These are phyloP conservation scores for Microascus cirrosus DNA, from an alignment of 2,329 filamentous ascomycete species.

Conservation along the genomic window DNA sequence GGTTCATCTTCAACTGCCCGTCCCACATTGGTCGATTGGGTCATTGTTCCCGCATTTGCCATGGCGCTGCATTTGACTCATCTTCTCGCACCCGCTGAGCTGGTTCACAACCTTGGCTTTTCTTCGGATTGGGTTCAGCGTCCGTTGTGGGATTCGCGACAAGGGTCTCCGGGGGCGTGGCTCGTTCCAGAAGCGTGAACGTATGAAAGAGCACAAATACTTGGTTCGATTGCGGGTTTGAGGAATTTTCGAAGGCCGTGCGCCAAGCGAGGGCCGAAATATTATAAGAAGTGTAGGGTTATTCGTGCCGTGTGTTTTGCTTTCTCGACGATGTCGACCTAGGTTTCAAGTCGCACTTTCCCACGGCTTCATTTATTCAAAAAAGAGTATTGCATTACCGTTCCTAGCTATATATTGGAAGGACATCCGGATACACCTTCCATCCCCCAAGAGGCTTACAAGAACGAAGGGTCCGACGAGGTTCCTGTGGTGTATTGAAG, in stretches of 20 bases:
- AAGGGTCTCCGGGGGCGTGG: background rate
- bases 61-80: background rate
- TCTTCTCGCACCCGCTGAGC: background rate
- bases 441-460: background rate
- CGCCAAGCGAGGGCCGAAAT: background rate
- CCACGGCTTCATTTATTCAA: background rate
- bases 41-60: background rate
- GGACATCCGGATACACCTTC: background rate
- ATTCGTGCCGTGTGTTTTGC: background rate
- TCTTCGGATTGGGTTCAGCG: background rate
- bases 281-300: background rate
- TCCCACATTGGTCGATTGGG: background rate
- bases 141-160: background rate
- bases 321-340: background rate
- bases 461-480: background rate
- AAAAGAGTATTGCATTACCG: background rate
- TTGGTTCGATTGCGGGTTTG: background rate
- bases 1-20: constrained; percentile 7
- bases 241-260: background rate
- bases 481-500: background rate
- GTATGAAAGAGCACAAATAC: background rate
- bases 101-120: background rate
- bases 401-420: background rate
- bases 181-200: background rate
- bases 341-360: background rate